Evolutionary conservation across 306 rosid genomes (phyloP).

Genomic region (Senna tora): DNA sequence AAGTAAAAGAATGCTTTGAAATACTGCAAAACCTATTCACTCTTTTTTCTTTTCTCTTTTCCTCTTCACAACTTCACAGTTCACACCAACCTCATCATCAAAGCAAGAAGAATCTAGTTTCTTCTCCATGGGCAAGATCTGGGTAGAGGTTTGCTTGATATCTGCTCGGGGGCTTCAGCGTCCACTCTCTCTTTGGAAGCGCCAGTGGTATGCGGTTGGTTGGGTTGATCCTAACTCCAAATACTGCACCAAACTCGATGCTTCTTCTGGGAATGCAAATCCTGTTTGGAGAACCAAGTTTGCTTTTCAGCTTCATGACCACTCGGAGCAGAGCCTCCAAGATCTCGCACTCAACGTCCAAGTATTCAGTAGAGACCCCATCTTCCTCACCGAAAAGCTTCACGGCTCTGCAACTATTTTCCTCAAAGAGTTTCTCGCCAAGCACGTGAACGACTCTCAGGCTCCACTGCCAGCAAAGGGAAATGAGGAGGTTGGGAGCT

Average conservation of each 20-base stretch:
- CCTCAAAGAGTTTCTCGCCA: slow-evolving; percentile 65
- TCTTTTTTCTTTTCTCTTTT: slow-evolving; percentile 8
- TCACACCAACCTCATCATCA: slow-evolving; percentile 25
- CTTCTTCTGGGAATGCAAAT: slow-evolving; percentile 71
- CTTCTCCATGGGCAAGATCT: slow-evolving; percentile 63
- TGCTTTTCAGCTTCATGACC: slow-evolving; percentile 58
- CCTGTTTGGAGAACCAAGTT: slow-evolving; percentile 88
- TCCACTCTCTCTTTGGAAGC: slow-evolving; percentile 70
- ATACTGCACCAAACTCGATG: slow-evolving; percentile 79
- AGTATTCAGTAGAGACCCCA: slow-evolving; percentile 75
- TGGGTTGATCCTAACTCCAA: slow-evolving; percentile 81
- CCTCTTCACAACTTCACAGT: slow-evolving; percentile 3
- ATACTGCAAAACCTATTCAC: slow-evolving; percentile 39
- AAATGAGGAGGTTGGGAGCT: slow-evolving; percentile 69
- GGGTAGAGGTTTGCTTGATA: slow-evolving; percentile 77
- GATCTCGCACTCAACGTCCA: slow-evolving; percentile 65
- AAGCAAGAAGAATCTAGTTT: slow-evolving; percentile 29
- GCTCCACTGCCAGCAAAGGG: slow-evolving; percentile 40
- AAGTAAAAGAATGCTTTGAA: slow-evolving; percentile 65
- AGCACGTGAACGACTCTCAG: slow-evolving; percentile 54
- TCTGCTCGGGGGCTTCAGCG: slow-evolving; percentile 77
- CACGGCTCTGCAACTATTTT: slow-evolving; percentile 68
- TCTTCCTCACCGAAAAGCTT: slow-evolving; percentile 72
- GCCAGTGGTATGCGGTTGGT: slow-evolving; percentile 85
- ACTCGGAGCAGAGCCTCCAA: slow-evolving; percentile 45